A percentile compares a stretch with the other conserved stretches of the same genome.
Evolutionary conservation across 352 stramenopile species (phyloP).

Genomic region (Blastocystis sp.): DNA sequence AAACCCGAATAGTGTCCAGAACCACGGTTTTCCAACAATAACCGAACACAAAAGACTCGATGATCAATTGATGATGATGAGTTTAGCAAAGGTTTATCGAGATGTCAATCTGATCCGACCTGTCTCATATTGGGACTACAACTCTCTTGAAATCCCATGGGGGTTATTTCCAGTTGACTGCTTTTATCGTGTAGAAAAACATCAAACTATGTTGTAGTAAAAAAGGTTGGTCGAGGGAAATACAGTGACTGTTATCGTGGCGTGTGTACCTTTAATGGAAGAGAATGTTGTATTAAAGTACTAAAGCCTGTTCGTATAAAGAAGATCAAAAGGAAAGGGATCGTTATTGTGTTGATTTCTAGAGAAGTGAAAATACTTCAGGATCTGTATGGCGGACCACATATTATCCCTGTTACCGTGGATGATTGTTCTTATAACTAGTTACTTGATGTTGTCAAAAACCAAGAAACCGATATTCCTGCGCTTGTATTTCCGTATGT

Average conservation of each 20-base stretch:
- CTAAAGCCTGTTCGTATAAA: constrained; percentile 99
- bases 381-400: constrained; percentile 93
- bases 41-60: no score
- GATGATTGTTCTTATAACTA: constrained; percentile 67
- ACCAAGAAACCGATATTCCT: constrained; percentile 94
- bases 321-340: constrained; percentile 89
- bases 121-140: constrained; percentile 98
- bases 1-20: no score
- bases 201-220: constrained; percentile 91
- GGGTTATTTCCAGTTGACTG: constrained; percentile 67
- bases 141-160: constrained; percentile 93
- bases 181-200: constrained; percentile 64
- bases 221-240: constrained; percentile 97
- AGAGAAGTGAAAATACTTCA: constrained; percentile 97
- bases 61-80: constrained; percentile 14
- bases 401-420: constrained; percentile 78
- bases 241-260: constrained; percentile 96
- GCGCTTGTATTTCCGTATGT: constrained; percentile 95
- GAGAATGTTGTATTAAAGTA: constrained; percentile 98
- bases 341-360: constrained; percentile 2
- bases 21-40: no score
- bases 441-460: constrained; percentile 91
- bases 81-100: constrained; percentile 75
- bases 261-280: constrained; percentile 89
- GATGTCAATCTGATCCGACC: constrained; percentile 88